A percentile compares a stretch with the other conserved stretches of the same genome.
These are phyloP conservation scores for Eucalyptus pumila DNA, from an alignment of 345 rosid species.

Conservation along the genomic window DNA sequence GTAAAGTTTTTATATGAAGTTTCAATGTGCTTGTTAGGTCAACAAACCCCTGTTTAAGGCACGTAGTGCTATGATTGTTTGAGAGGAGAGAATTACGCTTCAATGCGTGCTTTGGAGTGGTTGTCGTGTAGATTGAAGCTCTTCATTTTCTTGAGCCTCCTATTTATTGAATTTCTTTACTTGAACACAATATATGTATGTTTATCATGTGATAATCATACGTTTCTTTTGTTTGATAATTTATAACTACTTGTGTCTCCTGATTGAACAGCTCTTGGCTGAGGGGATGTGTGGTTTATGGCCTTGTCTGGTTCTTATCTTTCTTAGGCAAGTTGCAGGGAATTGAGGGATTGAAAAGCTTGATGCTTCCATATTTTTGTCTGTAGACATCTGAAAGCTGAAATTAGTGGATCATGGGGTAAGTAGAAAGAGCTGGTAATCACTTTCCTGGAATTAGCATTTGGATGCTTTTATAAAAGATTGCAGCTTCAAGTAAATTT, in stretches of 20 bases:
- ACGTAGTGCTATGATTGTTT: neutral
- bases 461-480: neutral
- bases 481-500: neutral
- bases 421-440: neutral
- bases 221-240: neutral
- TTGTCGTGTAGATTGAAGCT: neutral
- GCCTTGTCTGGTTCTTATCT: neutral
- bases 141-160: neutral
- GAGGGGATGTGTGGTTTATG: neutral
- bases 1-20: neutral
- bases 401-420: neutral
- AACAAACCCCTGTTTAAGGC: neutral
- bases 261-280: neutral
- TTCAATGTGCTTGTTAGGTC: neutral
- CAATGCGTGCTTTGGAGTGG: neutral
- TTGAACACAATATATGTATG: too few species aligned
- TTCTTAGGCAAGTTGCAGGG: neutral
- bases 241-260: neutral
- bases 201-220: neutral
- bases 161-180: too few species aligned
- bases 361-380: neutral
- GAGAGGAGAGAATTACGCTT: neutral
- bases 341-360: neutral
- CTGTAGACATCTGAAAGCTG: neutral
- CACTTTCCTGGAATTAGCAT: neutral